phyloP scores from a whole-genome alignment of 2,329 filamentous ascomycete genomes.

The Biscogniauxia mediterranea region DNA sequence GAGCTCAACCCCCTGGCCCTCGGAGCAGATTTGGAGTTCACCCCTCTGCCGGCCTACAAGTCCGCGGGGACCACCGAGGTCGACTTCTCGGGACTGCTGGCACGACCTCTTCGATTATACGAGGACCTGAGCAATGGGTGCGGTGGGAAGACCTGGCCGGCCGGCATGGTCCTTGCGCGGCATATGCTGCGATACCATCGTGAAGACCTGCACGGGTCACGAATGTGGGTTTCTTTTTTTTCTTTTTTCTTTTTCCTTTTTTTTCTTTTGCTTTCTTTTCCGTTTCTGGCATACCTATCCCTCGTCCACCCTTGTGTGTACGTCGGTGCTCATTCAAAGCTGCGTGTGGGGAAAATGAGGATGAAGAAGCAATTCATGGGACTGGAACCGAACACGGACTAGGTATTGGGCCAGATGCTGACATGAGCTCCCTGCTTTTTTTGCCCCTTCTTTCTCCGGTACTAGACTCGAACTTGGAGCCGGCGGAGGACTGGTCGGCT shows the following conservation, averaged over 20 bases:
- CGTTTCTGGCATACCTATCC: too few relatives aligned
- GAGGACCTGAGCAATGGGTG: conserved; percentile 87
- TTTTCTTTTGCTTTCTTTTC: neutral
- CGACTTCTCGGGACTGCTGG: conserved; percentile 72
- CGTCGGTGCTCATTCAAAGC: neutral
- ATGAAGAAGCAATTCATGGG: neutral
- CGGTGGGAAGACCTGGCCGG: conserved; percentile 92
- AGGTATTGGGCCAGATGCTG: conserved; percentile 3
- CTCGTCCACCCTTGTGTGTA: neutral
- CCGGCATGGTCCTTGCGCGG: conserved; percentile 81
- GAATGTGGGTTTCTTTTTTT: conserved; percentile 61
- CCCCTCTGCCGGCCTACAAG: conserved; percentile 61
- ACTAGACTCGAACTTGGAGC: conserved; percentile 84
- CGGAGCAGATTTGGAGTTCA: conserved; percentile 46
- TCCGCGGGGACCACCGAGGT: conserved; percentile 49
- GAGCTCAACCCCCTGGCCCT: conserved; percentile 51
- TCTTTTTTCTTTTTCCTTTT: neutral
- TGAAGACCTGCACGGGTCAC: conserved; percentile 60
- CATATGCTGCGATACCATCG: conserved; percentile 78
- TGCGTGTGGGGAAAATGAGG: neutral
- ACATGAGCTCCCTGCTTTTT: conserved; percentile 7
- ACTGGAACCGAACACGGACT: neutral
- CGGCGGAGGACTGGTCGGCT: conserved; percentile 82
- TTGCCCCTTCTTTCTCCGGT: conserved; percentile 7
- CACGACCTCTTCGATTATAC: conserved; percentile 68